These are phyloP conservation scores for Trypanosoma avium DNA, from an alignment of 208 protist genomes.

Conservation along the genomic window DNA sequence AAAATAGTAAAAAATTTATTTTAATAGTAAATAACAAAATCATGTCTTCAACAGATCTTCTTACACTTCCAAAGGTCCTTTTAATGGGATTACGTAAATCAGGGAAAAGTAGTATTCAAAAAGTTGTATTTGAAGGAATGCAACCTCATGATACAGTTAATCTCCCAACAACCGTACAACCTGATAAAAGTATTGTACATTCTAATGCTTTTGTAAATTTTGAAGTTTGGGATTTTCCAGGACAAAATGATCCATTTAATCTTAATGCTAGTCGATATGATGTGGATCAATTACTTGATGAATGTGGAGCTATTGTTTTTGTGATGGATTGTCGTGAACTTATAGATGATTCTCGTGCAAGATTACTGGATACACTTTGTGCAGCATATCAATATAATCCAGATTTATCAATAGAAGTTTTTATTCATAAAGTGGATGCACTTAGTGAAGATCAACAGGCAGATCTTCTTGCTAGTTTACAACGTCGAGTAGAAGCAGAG, in stretches of 20 bases:
- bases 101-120: constrained; percentile 91
- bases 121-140: constrained; percentile 90
- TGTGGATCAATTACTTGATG: constrained; percentile 67
- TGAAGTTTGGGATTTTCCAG: constrained; percentile 91
- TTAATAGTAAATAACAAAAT: too few relatives aligned
- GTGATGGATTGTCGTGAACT: constrained; percentile 87
- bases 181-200: constrained; percentile 73
- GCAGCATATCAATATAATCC: constrained; percentile 74
- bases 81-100: constrained; percentile 88
- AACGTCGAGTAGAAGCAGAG: constrained; percentile 80
- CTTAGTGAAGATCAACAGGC: constrained; percentile 86
- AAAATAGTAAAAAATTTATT: too few relatives aligned
- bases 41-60: constrained; percentile 33
- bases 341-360: constrained; percentile 75
- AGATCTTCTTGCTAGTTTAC: constrained; percentile 74
- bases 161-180: constrained; percentile 80
- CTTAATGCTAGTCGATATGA: constrained; percentile 55
- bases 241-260: constrained; percentile 86
- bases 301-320: constrained; percentile 89
- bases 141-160: constrained; percentile 82
- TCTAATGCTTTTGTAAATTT: constrained; percentile 90
- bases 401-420: constrained; percentile 81
- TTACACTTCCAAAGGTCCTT: constrained; percentile 81
- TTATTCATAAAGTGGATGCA: constrained; percentile 90
- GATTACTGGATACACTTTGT: constrained; percentile 81